phyloP scores from a whole-genome alignment of 1,139 yeast genomes.

The Candida tetrigidarum region DNA sequence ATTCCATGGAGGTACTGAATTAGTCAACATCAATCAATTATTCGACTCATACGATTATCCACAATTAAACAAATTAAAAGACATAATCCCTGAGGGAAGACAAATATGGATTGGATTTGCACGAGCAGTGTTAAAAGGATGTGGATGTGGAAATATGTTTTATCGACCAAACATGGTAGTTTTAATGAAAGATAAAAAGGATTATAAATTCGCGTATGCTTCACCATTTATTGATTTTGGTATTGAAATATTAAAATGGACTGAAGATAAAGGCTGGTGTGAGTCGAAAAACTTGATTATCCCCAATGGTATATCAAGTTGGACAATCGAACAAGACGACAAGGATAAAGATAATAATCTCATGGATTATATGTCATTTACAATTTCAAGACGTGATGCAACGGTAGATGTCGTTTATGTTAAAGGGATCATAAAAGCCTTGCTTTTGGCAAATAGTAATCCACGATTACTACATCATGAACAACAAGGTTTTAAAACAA shows the following conservation, averaged over 20 bases:
- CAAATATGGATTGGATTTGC: conserved; percentile 58
- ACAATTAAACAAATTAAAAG: conserved; percentile 11
- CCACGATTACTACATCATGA: neutral
- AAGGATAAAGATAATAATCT: conserved; percentile 16
- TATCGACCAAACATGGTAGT: conserved; percentile 52
- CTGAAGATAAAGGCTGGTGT: conserved; percentile 26
- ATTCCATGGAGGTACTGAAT: conserved; percentile 39
- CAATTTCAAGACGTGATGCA: conserved; percentile 38
- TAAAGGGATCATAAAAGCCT: conserved; percentile 31
- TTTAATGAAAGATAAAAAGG: conserved; percentile 33
- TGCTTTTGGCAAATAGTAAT: conserved; percentile 15
- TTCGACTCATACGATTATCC: conserved; percentile 13
- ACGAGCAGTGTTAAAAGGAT: conserved; percentile 46
- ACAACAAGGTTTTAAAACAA: conserved; percentile 12
- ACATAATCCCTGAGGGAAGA: conserved; percentile 20
- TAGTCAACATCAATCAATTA: conserved; percentile 25
- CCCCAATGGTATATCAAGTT: conserved; percentile 40
- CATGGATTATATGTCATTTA: conserved; percentile 34
- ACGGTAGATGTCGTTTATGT: conserved; percentile 37
- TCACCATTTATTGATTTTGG: conserved; percentile 40
- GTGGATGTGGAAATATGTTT: conserved; percentile 51
- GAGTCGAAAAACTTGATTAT: conserved; percentile 28
- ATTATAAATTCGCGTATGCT: conserved; percentile 31
- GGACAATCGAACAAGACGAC: conserved; percentile 30
- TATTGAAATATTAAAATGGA: conserved; percentile 37